phyloP scores from a whole-genome alignment of 495 filamentous ascomycete genomes.

The Hypomontagnella submonticulosa region DNA sequence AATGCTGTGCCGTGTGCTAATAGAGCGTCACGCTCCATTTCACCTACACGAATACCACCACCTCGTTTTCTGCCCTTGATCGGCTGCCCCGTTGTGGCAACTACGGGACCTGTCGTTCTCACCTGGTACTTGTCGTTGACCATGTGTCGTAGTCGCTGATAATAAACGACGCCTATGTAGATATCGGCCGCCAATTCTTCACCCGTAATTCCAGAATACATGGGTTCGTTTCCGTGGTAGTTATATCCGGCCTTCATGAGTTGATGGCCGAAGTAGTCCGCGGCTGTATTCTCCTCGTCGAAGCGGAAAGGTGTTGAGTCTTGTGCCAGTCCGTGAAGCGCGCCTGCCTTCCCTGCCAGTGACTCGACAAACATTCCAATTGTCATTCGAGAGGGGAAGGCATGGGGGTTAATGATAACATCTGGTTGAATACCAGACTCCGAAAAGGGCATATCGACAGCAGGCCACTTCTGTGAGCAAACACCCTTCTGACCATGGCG shows the following conservation, averaged over 20 bases:
- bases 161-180: slow-evolving; percentile 96
- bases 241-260: slow-evolving; percentile 95
- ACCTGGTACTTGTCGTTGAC: slow-evolving; percentile 99
- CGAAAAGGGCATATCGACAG: slow-evolving; percentile 95
- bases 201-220: slow-evolving; percentile 96
- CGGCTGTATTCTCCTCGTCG: slow-evolving; percentile 89
- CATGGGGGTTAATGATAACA: slow-evolving; percentile 98
- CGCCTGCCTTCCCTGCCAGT: slow-evolving; percentile 92
- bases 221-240: slow-evolving; percentile 97
- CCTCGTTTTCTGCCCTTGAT: slow-evolving; percentile 96
- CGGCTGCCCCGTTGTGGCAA: slow-evolving; percentile 89
- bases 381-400: slow-evolving; percentile 99
- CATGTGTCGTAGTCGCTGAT: slow-evolving; percentile 98
- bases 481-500: slow-evolving; percentile 99
- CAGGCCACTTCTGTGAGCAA: slow-evolving; percentile 95
- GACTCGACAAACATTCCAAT: slow-evolving; percentile 99
- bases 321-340: slow-evolving; percentile 92
- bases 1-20: slow-evolving; percentile 95
- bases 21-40: slow-evolving; percentile 97
- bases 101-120: slow-evolving; percentile 91
- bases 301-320: slow-evolving; percentile 96
- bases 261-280: slow-evolving; percentile 95
- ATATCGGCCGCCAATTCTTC: slow-evolving; percentile 95
- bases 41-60: slow-evolving; percentile 97
- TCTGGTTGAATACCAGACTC: slow-evolving; percentile 97